Percentiles rank a stretch among this genome's conserved stretches.
Conservation (phyloP, 208 protist species). For the Porcisia hertigi region DNA sequence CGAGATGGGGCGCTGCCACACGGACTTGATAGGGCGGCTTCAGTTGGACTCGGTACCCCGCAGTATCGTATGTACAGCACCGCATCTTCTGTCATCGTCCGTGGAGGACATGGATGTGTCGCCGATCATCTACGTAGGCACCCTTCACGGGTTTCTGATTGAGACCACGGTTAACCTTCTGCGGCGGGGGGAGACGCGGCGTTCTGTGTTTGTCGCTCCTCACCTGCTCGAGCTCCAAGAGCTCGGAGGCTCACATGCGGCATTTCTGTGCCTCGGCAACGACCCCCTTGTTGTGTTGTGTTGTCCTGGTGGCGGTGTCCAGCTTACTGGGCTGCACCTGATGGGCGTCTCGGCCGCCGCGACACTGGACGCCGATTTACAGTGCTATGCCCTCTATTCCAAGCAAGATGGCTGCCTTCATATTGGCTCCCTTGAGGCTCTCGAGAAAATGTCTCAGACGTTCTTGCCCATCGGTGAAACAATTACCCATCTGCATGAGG, state of each 20-base stretch:
- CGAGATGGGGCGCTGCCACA: neutral
- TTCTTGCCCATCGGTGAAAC: conserved; percentile 57
- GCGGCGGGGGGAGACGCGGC: conserved; percentile 16
- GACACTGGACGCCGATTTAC: conserved; percentile 20
- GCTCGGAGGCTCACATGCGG: conserved; percentile 34
- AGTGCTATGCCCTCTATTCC: conserved; percentile 32
- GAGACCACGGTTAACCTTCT: conserved; percentile 29
- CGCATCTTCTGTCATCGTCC: neutral
- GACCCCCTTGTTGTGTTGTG: conserved; percentile 64
- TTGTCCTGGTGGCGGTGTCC: conserved; percentile 14
- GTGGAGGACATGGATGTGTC: neutral
- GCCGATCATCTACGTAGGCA: conserved; percentile 25
- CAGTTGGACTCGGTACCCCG: conserved; percentile 33
- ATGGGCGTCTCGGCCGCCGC: conserved; percentile 26
- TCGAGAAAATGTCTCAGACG: conserved; percentile 51
- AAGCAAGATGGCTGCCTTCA: conserved; percentile 28
- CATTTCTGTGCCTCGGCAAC: conserved; percentile 60
- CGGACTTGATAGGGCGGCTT: conserved; percentile 10
- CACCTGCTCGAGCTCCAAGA: conserved; percentile 48
- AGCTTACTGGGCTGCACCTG: conserved; percentile 25
- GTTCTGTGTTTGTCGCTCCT: conserved; percentile 37
- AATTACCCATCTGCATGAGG: conserved; percentile 65
- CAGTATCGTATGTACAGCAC: conserved; percentile 22
- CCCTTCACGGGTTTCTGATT: conserved; percentile 29
- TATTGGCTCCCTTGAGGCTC: conserved; percentile 36